These are phyloP conservation scores for Fusarium oligoseptatum DNA, from an alignment of 2,329 filamentous ascomycete species.

Conservation along the genomic window DNA sequence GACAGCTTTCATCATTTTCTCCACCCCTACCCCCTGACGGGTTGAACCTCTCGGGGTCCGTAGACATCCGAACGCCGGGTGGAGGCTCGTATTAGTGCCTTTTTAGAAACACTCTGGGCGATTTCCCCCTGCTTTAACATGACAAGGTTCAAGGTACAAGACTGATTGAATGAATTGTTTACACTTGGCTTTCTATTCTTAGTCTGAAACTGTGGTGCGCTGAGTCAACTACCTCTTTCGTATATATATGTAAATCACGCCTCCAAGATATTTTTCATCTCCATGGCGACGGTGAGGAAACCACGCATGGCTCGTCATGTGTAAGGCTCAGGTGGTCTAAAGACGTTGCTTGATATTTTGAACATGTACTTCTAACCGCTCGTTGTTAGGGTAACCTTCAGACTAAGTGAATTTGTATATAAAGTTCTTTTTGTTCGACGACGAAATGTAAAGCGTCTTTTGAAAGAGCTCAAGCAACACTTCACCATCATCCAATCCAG, in stretches of 20 bases:
- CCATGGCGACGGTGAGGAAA: not conserved
- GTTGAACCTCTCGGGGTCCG: not conserved
- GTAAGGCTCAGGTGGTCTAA: not conserved
- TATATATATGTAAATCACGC: not conserved
- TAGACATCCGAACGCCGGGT: not conserved
- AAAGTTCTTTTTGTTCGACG: not conserved
- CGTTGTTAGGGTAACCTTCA: not conserved
- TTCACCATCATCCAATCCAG: not conserved
- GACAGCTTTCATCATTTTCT: not conserved
- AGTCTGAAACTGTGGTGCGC: not conserved
- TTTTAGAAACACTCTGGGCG: not conserved
- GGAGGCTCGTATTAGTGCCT: not conserved
- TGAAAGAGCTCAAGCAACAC: not conserved
- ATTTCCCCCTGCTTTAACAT: not conserved
- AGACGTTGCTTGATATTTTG: not conserved
- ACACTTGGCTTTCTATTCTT: not conserved
- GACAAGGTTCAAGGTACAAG: not conserved
- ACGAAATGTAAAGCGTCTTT: not conserved
- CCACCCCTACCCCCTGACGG: not conserved
- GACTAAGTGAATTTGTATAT: not conserved
- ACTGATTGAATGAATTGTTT: not conserved
- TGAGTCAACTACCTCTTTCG: not conserved
- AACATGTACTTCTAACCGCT: not conserved
- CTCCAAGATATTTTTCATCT: not conserved
- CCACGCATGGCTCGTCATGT: not conserved